Conservation (phyloP, 2,329 filamentous ascomycete species). For the Dothideomycetes sp. region DNA sequence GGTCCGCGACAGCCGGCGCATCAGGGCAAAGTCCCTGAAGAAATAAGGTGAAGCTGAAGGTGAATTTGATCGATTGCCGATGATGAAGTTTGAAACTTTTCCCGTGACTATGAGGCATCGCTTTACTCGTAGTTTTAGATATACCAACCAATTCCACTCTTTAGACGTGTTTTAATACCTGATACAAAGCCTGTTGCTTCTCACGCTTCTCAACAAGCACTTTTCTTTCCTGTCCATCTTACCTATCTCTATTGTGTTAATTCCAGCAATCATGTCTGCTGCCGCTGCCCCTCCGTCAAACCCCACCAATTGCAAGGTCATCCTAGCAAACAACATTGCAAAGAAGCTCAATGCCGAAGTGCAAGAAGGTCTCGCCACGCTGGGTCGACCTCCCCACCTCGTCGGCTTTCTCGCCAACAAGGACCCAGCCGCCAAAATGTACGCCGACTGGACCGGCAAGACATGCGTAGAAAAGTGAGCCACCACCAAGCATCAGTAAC, state of each 20-base stretch:
- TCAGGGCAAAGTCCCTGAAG: too few species aligned
- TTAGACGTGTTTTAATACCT: too few species aligned
- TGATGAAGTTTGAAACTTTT: neutral
- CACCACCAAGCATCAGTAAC: conserved; percentile 1
- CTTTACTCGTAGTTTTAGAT: too few species aligned
- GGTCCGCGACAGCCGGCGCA: neutral
- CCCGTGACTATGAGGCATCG: neutral
- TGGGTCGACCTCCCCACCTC: conserved; percentile 65
- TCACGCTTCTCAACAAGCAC: neutral
- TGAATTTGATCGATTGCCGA: neutral
- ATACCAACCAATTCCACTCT: too few species aligned
- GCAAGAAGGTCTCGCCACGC: conserved; percentile 58
- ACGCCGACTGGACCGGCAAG: conserved; percentile 95
- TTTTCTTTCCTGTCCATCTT: too few species aligned
- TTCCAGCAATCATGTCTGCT: neutral
- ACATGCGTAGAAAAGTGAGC: conserved; percentile 91
- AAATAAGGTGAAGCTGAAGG: too few species aligned
- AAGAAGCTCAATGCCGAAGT: conserved; percentile 73
- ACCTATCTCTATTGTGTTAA: too few species aligned
- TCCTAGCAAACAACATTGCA: conserved; percentile 78
- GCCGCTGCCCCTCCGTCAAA: conserved; percentile 3
- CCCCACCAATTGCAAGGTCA: conserved; percentile 68
- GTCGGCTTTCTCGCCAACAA: conserved; percentile 87
- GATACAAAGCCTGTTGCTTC: neutral
- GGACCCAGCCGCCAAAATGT: conserved; percentile 83